Evolutionary conservation across 768 basidiomycete genomes (phyloP), one percentile per base, ranked within the genome.

Genomic region (Agaricus sinodeliciosus): DNA sequence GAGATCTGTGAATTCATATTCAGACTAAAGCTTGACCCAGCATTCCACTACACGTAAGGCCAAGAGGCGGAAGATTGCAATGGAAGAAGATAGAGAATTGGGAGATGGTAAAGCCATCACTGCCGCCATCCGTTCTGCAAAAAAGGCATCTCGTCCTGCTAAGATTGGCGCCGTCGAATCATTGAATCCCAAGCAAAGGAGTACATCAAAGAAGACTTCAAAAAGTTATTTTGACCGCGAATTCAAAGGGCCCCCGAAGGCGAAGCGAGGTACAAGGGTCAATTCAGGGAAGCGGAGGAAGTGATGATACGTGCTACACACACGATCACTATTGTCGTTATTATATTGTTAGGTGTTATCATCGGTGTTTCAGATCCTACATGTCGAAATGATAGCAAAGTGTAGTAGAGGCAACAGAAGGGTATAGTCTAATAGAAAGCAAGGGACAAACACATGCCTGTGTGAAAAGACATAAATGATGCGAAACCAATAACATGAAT

Each of bases 1-100:
- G 22, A 50, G 18, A 4, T 54, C n/a, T 26, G 40, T 49, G 27
- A 43, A 46, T 45, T 25, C 22, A 53, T 52, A 44, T 12, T 54
- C 18, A 62, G 90, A 87, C 82, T 82, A 15, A 87, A 86, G 65
- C 77, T 87, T 58, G 87, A 90, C 60, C n/a, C 86, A 84, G 58
- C 79, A 82, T 55, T 75, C 87, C 6, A 94, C 97, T 9, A 86
- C 93, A n/a, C 82, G 95, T 55, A 84, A 78, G 62, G 82, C 78
- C 47, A 97, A 96, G 66, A 78, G 95, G 54, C 78, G 93, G 62
- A 96, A 94, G 70, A 74, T 94, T 72, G 85, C 87, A 6, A 74
- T 80, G 66, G 89, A 94, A 63, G 84, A 85, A 57, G 91, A 94
- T 57, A 79, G 81, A 47, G 82, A 84, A 50, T 51, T 70, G 3